Evolutionary conservation across 2,329 filamentous ascomycete genomes (phyloP), one percentile per base, ranked within the genome.

Genomic region (Penicillium verrucosum): DNA sequence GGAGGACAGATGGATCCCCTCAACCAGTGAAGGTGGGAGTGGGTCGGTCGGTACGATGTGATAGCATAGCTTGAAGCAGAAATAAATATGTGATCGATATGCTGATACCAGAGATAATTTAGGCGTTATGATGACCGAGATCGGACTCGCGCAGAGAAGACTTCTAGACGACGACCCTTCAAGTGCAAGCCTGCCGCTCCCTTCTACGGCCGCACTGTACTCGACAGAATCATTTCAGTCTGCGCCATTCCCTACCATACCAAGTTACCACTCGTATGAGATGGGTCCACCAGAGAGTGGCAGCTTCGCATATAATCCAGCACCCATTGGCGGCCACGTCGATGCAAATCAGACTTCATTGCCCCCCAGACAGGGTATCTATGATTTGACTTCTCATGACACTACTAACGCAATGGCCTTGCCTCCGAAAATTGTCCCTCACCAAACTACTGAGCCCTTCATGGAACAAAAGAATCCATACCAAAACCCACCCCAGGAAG

Each of bases 1-100:
- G 27, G 72, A 73, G 61, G 69, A 73, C 50, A 65, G 63, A 58
- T 74, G 72, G 72, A 70, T 73, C 54, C 68, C 70, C 12, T 60
- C 60, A 7, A 55, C 58, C 12, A 55, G 29, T 7, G 61, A 66
- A 10, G 65, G 58, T 46, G 69, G 66, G 36, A 64, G 60, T 53
- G 68, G 64, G 44, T 72, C 71, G 57, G 68, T 67, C 61, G 67
- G 70, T 72, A 60, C 52, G 70, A 62, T 42, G 9, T 18, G 32
- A 30, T 32, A n/a, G 7, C 36, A 49, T 32, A 25, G 14, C 8
- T 23, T 43, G 14, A 21, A 16, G 9, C 21, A 29, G 36, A 43
- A 29, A 23, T 14, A 11, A 46, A 16, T 16, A 2, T 6, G 16
- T 29, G 36, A 30, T 18, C 16, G 29, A 46, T 42, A 8, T 36